phyloP scores from a whole-genome alignment of 1,284 basidiomycete genomes.

The Polyporus tsugae region DNA sequence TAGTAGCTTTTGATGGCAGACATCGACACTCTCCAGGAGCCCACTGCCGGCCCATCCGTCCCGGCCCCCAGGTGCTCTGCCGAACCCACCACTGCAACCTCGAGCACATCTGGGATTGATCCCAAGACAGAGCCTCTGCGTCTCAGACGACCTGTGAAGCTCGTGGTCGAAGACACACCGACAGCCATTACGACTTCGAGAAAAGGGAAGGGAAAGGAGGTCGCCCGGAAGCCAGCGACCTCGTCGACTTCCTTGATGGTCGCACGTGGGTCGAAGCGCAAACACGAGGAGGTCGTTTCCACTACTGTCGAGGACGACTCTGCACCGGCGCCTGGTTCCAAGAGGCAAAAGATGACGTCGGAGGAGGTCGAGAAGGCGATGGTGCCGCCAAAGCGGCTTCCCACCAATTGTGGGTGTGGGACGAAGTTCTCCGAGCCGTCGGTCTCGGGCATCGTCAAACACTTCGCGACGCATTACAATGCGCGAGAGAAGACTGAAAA shows the following conservation, averaged over 20 bases:
- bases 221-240: not conserved
- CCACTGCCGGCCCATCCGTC: too few species aligned
- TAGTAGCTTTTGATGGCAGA: not conserved
- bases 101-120: not conserved
- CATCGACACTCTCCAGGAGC: not conserved
- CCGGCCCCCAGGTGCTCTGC: not conserved
- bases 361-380: not conserved
- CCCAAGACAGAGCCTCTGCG: not conserved
- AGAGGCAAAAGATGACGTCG: not conserved
- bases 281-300: not conserved
- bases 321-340: not conserved
- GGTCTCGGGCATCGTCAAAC: not conserved
- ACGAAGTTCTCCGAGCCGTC: not conserved
- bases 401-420: not conserved
- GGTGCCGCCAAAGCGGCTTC: not conserved
- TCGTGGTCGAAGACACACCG: not conserved
- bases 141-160: not conserved
- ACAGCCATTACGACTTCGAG: too few species aligned
- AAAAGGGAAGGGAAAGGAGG: not conserved
- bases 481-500: not conserved
- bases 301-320: not conserved
- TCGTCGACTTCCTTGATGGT: not conserved
- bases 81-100: not conserved
- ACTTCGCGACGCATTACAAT: not conserved
- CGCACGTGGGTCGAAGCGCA: not conserved